phyloP scores from a whole-genome alignment of 768 basidiomycete genomes.

The Cystofilobasidium capitatum region DNA sequence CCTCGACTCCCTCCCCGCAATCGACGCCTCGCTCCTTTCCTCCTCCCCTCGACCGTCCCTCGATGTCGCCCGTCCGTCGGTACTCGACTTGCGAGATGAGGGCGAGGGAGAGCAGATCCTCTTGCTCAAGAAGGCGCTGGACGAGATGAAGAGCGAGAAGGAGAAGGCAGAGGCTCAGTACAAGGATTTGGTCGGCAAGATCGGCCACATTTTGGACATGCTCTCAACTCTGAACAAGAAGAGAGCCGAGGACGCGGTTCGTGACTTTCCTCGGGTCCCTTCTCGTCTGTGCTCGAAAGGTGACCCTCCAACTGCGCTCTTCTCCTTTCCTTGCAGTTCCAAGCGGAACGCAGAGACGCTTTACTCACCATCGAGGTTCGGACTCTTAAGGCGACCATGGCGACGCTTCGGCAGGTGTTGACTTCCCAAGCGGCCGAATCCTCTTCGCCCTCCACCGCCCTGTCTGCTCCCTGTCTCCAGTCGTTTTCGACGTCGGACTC shows the following conservation, averaged over 20 bases:
- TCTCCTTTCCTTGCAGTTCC: slow-evolving; percentile 60
- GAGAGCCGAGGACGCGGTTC: slow-evolving; percentile 88
- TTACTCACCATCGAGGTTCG: slow-evolving; percentile 68
- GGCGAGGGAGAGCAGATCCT: slow-evolving; percentile 46
- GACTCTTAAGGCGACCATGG: slow-evolving; percentile 58
- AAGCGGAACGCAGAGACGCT: slow-evolving; percentile 86
- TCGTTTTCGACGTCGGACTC: slow-evolving; percentile 43
- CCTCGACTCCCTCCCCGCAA: slow-evolving; percentile 4
- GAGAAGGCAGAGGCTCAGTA: slow-evolving; percentile 79
- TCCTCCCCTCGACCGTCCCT: slow-evolving; percentile 15
- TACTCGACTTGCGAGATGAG: slow-evolving; percentile 7
- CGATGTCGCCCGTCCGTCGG: slow-evolving; percentile 9
- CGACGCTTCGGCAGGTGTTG: slow-evolving; percentile 72
- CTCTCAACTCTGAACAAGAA: slow-evolving; percentile 94
- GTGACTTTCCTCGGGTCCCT: slow-evolving; percentile 36
- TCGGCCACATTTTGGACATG: slow-evolving; percentile 85
- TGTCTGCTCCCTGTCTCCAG: slow-evolving; percentile 41
- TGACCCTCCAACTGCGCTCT: not conserved
- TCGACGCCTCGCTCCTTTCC: not conserved
- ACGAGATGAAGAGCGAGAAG: slow-evolving; percentile 69
- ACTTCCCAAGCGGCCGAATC: slow-evolving; percentile 64
- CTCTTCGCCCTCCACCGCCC: slow-evolving; percentile 57
- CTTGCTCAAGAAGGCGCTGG: slow-evolving; percentile 64
- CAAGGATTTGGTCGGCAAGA: slow-evolving; percentile 69
- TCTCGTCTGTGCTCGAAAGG: slow-evolving; percentile 14